Evolutionary conservation across 805 yeast genomes (phyloP).

Genomic region (Teunomyces funiuensis): DNA sequence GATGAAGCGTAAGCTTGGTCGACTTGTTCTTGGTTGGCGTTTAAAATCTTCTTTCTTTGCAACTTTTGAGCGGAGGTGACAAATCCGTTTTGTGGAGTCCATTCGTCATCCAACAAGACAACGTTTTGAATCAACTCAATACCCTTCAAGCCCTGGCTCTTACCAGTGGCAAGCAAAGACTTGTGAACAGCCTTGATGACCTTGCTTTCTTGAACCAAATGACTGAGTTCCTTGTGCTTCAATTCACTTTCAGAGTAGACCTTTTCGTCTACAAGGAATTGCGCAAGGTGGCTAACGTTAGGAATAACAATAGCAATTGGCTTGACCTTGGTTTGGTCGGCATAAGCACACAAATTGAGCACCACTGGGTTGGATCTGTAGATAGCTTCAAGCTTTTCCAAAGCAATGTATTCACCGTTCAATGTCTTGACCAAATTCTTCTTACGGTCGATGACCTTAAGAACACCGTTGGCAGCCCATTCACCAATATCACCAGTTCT

Average conservation of each 20-base stretch:
- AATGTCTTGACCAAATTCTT: slow-evolving; percentile 94
- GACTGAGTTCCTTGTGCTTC: slow-evolving; percentile 45
- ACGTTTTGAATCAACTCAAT: slow-evolving; percentile 82
- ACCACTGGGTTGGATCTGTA: slow-evolving; percentile 83
- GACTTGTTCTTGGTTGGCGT: slow-evolving; percentile 64
- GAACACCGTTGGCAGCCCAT: slow-evolving; percentile 79
- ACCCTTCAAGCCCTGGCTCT: slow-evolving; percentile 75
- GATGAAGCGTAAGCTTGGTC: slow-evolving; percentile 53
- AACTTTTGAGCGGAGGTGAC: slow-evolving; percentile 95
- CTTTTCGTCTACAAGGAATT: slow-evolving; percentile 51
- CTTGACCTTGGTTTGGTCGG: slow-evolving; percentile 83
- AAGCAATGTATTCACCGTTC: slow-evolving; percentile 97
- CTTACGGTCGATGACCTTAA: slow-evolving; percentile 86
- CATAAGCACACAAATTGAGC: slow-evolving; percentile 85
- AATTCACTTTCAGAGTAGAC: slow-evolving; percentile 48
- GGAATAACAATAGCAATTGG: slow-evolving; percentile 92
- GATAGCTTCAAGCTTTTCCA: slow-evolving; percentile 88
- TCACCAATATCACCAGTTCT: slow-evolving; percentile 96
- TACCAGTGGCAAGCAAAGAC: slow-evolving; percentile 71
- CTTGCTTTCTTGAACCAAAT: slow-evolving; percentile 56
- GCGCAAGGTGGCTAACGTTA: slow-evolving; percentile 62
- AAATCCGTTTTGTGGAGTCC: slow-evolving; percentile 96
- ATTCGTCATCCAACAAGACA: slow-evolving; percentile 81
- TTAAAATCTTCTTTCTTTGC: slow-evolving; percentile 87
- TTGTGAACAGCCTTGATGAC: slow-evolving; percentile 55